phyloP scores from a whole-genome alignment of 1,139 yeast genomes.

The Zygosaccharomyces pseudobailii region DNA sequence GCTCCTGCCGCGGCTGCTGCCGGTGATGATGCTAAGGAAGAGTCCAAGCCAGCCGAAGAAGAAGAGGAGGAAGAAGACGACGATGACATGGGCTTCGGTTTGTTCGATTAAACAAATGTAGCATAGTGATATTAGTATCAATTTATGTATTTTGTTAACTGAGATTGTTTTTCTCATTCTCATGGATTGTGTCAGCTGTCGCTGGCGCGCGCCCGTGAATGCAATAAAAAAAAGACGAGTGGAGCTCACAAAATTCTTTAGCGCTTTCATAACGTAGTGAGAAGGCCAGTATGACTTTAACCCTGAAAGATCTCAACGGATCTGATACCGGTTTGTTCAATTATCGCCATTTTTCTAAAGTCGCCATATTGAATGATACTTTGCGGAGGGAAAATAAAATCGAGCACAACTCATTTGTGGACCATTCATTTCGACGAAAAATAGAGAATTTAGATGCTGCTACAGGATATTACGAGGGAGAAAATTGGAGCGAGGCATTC shows the following conservation, averaged over 20 bases:
- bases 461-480: conserved; percentile 1
- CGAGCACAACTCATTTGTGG: background rate
- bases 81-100: conserved; percentile 97
- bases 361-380: conserved; percentile 6
- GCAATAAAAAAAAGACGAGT: background rate
- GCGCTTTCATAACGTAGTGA: background rate
- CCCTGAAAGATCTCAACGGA: conserved; percentile 6
- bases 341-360: conserved; percentile 9
- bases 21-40: conserved; percentile 60
- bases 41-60: conserved; percentile 61
- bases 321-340: conserved; percentile 6
- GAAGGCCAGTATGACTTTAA: conserved; percentile 6
- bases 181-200: conserved; percentile 1
- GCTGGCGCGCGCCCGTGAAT: background rate
- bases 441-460: conserved; percentile 3
- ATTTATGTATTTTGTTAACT: conserved; percentile 6
- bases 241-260: background rate
- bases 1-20: conserved; percentile 76
- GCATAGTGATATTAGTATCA: conserved; percentile 2
- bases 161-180: background rate
- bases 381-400: background rate
- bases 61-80: conserved; percentile 73
- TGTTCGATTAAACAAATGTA: conserved; percentile 72
- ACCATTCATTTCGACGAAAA: conserved; percentile 1
- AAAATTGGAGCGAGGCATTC: conserved; percentile 3